These are phyloP conservation scores for Fusarium clavum DNA, from an alignment of 2,329 filamentous ascomycete genomes.

Conservation along the genomic window DNA sequence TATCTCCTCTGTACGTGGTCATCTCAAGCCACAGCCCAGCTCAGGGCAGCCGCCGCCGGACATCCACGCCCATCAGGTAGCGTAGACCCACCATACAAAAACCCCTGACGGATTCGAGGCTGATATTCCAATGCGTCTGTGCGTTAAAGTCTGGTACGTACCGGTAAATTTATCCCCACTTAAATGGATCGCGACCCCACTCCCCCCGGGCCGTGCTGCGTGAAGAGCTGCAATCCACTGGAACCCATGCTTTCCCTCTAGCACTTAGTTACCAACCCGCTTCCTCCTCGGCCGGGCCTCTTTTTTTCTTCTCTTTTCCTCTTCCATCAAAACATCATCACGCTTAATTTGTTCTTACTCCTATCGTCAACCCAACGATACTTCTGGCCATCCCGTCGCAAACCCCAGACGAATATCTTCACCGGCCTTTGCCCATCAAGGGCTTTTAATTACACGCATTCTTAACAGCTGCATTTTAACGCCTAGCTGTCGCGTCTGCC, in stretches of 20 bases:
- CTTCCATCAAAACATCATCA: conserved; percentile 46
- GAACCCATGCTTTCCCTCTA: conserved; percentile 28
- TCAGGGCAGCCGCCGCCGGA: conserved; percentile 3
- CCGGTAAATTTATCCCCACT: neutral
- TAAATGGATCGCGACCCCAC: conserved; percentile 1
- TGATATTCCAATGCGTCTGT: neutral
- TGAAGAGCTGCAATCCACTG: conserved; percentile 30
- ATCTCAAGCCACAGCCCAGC: neutral
- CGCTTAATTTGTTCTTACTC: conserved; percentile 32
- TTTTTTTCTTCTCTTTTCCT: conserved; percentile 47
- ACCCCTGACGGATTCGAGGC: conserved; percentile 6
- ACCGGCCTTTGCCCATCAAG: conserved; percentile 18
- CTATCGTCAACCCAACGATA: conserved; percentile 29
- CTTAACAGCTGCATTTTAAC: conserved; percentile 1
- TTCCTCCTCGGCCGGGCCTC: conserved; percentile 44
- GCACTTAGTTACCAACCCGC: conserved; percentile 30
- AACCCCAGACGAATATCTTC: conserved; percentile 5
- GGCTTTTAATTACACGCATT: conserved; percentile 9
- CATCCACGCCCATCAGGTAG: neutral
- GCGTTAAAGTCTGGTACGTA: conserved; percentile 5
- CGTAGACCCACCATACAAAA: neutral
- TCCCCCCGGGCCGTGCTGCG: conserved; percentile 13
- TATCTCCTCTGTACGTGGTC: neutral
- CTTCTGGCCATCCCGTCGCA: conserved; percentile 12
- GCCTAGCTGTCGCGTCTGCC: conserved; percentile 38